A percentile compares a stretch with the other conserved stretches of the same genome.
Conservation (phyloP, 192 early-diverging fungal genomes). For the Jimgerdemannia flammicorona region DNA sequence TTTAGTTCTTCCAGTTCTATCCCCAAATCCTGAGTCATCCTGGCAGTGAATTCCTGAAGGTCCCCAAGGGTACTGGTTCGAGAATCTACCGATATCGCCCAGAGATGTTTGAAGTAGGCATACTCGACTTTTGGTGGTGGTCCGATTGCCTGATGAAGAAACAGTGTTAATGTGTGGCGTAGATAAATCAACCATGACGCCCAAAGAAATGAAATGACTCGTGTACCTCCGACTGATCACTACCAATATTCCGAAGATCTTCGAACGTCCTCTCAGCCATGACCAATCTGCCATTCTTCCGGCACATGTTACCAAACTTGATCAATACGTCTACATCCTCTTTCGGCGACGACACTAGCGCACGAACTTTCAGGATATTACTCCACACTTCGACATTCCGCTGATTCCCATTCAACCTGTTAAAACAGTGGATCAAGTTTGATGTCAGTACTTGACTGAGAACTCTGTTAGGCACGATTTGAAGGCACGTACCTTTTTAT, state of each 20-base stretch:
- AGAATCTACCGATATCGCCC: conserved; percentile 53
- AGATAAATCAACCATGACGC: too few relatives aligned
- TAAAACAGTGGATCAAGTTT: neutral
- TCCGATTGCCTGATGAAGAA: conserved; percentile 25
- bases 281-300: conserved; percentile 80
- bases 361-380: conserved; percentile 79
- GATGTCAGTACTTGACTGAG: too few relatives aligned
- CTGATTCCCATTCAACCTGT: conserved; percentile 82
- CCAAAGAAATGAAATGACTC: too few relatives aligned
- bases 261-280: conserved; percentile 78
- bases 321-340: conserved; percentile 96
- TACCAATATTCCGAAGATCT: conserved; percentile 60
- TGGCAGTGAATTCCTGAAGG: conserved; percentile 75
- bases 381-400: conserved; percentile 97
- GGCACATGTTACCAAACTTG: conserved; percentile 92
- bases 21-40: conserved; percentile 69
- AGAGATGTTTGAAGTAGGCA: conserved; percentile 88
- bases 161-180: too few relatives aligned
- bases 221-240: neutral
- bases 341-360: conserved; percentile 84
- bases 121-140: conserved; percentile 78
- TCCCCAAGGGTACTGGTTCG: conserved; percentile 65
- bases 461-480: too few relatives aligned
- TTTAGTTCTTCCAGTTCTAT: conserved; percentile 45
- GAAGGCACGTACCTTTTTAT: conserved; percentile 34